Base-by-base conservation (phyloP, 352 stramenopile genomes). In the Discostella stelligera region DNA sequence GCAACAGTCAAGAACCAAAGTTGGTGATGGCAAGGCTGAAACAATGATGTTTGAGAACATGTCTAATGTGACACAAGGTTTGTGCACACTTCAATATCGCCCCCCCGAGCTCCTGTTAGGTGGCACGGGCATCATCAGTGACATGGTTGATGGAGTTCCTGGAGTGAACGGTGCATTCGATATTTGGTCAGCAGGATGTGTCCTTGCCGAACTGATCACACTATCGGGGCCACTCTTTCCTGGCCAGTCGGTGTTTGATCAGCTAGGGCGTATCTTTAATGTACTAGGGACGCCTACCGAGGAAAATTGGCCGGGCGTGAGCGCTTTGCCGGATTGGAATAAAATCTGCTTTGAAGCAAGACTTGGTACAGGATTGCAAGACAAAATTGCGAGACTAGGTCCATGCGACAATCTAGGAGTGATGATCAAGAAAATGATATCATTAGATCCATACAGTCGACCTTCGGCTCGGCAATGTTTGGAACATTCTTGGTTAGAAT, bases 1-100 rank as follows among this genome's bases (percentile, higher is more conserved):
- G 30, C 59, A 30, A 7, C 41, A 25, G 30, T 61, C 21, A 11
- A 23, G 0, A 16, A 61, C 2, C 10, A 59, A 30, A 41, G 11
- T 3, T 69, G 37, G 11, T 11, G 37, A 8, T 14, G 37, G 0
- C 20, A 54, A 64, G 11, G 16, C 52, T 32, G 48, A 25, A 8
- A 27, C 18, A 41, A 55, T 16, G 8, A 55, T 16, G 8, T 13
- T 60, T 49, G 20, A 68, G 25, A 53, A 61, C n/a, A 56, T 68
- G 48, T 2, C 37, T 16, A 49, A 23, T 30, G 48, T 60, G 25
- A 39, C 53, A 66, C 80, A 80, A 50, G 86, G 74, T 4, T 41
- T 90, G 13, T 91, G 86, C 55, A 88, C 86, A 60, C 65, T 91
- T 16, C 78, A 86, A 68, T 91, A 90, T 81, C 79, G 83, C 25